Evolutionary conservation across 768 basidiomycete species (phyloP).

Genomic region (Boletus sp.): DNA sequence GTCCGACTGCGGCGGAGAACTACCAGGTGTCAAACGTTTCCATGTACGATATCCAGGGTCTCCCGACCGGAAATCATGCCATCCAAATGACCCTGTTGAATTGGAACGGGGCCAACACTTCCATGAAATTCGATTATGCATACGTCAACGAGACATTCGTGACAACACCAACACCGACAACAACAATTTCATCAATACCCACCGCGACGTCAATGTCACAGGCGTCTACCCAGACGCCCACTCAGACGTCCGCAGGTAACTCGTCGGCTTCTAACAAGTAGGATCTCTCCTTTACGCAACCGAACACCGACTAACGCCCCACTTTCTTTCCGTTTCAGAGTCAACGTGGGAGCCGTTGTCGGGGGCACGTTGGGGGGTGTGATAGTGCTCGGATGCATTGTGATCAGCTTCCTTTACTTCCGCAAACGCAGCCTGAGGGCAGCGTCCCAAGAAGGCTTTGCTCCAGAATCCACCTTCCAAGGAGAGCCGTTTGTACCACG

Average conservation of each 20-base stretch:
- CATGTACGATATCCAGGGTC: constrained; percentile 16
- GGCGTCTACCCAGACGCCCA: neutral
- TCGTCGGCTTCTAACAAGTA: constrained; percentile 9
- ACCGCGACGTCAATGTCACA: no score
- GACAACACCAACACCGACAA: neutral
- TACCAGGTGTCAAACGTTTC: constrained; percentile 22
- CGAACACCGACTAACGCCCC: constrained; percentile 2
- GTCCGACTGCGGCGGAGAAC: neutral
- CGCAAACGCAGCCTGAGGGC: constrained; percentile 12
- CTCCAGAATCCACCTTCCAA: neutral
- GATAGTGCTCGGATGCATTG: neutral
- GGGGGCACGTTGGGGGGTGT: constrained; percentile 16
- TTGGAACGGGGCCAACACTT: constrained; percentile 14
- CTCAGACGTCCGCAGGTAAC: neutral
- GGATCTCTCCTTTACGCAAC: neutral
- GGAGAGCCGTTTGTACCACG: constrained; percentile 5
- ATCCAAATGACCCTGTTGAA: constrained; percentile 22
- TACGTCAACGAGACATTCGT: constrained; percentile 24
- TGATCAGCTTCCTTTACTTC: constrained; percentile 4
- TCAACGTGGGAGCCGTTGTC: no score
- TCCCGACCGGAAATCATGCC: constrained; percentile 16
- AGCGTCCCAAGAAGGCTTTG: neutral
- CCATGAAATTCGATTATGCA: constrained; percentile 30
- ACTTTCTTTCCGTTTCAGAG: no score
- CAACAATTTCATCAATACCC: no score